Evolutionary conservation across 257 asterid species (phyloP).

Genomic region (Primulina eburnea): DNA sequence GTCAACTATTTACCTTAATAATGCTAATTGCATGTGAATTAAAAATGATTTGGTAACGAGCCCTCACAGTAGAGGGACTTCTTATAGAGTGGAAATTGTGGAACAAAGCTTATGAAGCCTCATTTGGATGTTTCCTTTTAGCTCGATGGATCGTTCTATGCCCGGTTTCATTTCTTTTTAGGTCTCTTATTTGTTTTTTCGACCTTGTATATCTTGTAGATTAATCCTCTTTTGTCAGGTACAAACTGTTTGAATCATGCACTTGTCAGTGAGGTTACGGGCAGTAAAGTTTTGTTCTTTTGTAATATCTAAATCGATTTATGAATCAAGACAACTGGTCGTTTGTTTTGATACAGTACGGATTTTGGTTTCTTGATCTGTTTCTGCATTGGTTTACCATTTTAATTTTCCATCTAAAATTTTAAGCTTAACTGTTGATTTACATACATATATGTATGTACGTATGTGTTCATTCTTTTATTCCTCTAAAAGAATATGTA

Average conservation of each 20-base stretch:
- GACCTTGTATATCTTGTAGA: no score
- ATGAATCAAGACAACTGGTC: not conserved
- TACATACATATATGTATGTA: no score
- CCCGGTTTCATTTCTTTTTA: not conserved
- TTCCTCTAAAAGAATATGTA: not conserved
- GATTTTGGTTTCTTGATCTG: not conserved
- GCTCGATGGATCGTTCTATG: constrained; percentile 3
- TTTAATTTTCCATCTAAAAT: no score
- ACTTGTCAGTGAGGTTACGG: not conserved
- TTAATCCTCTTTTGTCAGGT: no score
- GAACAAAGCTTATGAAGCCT: constrained; percentile 15
- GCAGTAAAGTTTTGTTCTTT: not conserved
- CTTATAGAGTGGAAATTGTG: no score
- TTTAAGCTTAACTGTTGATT: not conserved
- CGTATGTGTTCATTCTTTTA: not conserved
- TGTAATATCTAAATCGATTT: not conserved
- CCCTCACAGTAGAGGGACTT: no score
- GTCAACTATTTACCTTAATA: no score
- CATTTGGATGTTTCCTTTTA: not conserved
- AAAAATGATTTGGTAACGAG: no score
- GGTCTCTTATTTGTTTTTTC: not conserved
- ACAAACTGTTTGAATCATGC: not conserved
- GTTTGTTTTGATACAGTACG: not conserved
- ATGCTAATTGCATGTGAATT: no score
- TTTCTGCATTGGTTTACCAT: not conserved